Evolutionary conservation across 2,329 filamentous ascomycete genomes (phyloP), one percentile per base, ranked within the genome.

Genomic region (Bipolaris oryzae): DNA sequence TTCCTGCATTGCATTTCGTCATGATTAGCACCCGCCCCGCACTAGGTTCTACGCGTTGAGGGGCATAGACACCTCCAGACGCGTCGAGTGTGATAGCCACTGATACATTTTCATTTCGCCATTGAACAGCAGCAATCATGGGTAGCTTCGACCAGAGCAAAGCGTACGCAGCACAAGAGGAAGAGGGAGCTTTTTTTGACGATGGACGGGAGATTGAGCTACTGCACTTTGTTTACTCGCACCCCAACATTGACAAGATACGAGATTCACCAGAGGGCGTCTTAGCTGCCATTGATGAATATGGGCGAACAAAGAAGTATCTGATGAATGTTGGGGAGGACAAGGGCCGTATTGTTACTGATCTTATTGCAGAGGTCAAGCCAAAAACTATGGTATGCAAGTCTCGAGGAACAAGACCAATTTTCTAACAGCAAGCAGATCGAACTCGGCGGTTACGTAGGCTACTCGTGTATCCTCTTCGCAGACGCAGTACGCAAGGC

Each of bases 391-490:
- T 92, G 86, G 84, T 84, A 71, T 52, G 59, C 41, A 33, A 21
- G 18, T 43, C 35, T 20, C 15, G 28, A 34, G 21, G 35, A 21
- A 16, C 28, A 21, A 13, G 18, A 5, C 18, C 31, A 28, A 13
- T 7, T 7, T 9, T 38, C 58, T 64, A 50, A 67, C 53, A 38
- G 33, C 31, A 13, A 16, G 38, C 55, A 81, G 79, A 82, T 94
- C 44, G 91, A 96, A 72, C 81, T 95, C 0, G 91, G 91, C 44
- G 89, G 89, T 46, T 95, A 94, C 74, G 83, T 92, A 18, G 91
- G 91, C 39, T 95, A 95, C 79, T 94, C 90, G 0, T 87, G 88
- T 57, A 86, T 95, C 57, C 80, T 92, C 1, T 94, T 93, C 69
- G 89, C 85, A 42, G 81, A 86, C 34, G 87, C 88, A 0, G 78